Evolutionary conservation across 2,329 filamentous ascomycete genomes (phyloP).

Genomic region (Boeremia exigua): DNA sequence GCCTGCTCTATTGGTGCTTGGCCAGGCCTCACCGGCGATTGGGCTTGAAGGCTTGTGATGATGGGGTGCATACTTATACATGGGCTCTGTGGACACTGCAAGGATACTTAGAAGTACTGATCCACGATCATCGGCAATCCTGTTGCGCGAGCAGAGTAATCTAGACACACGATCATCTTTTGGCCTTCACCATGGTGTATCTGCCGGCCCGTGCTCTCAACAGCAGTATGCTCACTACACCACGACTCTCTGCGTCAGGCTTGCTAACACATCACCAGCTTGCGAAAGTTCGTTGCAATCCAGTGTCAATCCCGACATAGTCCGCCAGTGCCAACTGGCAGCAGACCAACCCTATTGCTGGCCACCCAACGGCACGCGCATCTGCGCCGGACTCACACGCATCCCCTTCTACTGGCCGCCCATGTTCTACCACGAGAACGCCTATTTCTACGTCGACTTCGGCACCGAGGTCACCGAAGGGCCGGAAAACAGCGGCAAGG

Average conservation of each 20-base stretch:
- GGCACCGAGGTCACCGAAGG: not conserved
- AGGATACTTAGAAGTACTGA: not conserved
- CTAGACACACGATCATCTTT: not conserved
- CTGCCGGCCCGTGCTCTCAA: not conserved
- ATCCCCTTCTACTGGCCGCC: conserved; percentile 21
- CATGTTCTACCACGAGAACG: conserved; percentile 15
- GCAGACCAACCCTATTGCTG: conserved; percentile 25
- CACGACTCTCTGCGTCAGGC: no score
- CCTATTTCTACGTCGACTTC: conserved; percentile 15
- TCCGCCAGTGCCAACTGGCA: conserved; percentile 20
- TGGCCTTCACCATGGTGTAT: conserved; percentile 6
- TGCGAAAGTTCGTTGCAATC: not conserved
- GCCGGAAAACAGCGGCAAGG: not conserved
- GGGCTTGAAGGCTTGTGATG: conserved; percentile 2
- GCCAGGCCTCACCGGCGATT: not conserved
- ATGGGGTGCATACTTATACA: not conserved
- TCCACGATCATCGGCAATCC: not conserved
- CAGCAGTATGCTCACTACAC: not conserved
- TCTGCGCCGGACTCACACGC: conserved; percentile 12
- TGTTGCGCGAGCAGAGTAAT: not conserved
- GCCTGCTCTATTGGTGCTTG: not conserved
- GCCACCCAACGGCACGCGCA: conserved; percentile 25
- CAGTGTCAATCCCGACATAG: not conserved
- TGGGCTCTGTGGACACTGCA: not conserved
- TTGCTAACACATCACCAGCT: conserved; percentile 4